These are phyloP conservation scores for Climacium dendroides DNA, from an alignment of 225 moss, liverwort and hornwort species.

Conservation along the genomic window DNA sequence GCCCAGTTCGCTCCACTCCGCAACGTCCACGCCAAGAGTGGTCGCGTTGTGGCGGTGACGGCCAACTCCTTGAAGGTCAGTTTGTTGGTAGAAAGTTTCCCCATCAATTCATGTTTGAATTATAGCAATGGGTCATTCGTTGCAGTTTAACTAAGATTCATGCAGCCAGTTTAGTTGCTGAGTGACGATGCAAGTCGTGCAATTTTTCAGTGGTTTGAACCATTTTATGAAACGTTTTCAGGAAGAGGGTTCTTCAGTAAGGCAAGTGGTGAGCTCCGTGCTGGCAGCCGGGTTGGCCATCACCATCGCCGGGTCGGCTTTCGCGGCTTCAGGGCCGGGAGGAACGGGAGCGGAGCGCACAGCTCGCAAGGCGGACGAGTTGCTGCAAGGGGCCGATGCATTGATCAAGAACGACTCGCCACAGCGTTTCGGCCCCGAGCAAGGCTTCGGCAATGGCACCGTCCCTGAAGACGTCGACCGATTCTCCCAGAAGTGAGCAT, in stretches of 20 bases:
- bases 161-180: too few relatives aligned
- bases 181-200: too few relatives aligned
- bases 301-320: conserved; percentile 25
- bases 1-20: conserved; percentile 11
- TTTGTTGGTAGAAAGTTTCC: not conserved
- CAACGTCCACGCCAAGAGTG: not conserved
- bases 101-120: not conserved
- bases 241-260: not conserved
- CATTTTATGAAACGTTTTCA: not conserved
- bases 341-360: conserved; percentile 24
- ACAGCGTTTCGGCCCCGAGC: conserved; percentile 20
- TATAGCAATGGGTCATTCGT: not conserved
- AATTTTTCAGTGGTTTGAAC: not conserved
- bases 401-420: conserved; percentile 45
- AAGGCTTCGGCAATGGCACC: conserved; percentile 14
- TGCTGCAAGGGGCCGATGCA: conserved; percentile 18
- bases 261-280: conserved; percentile 3
- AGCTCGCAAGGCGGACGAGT: conserved; percentile 25
- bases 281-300: conserved; percentile 34
- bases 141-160: not conserved
- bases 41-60: conserved; percentile 1
- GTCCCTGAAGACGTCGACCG: not conserved
- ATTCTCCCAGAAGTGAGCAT: conserved; percentile 36
- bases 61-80: conserved; percentile 7
- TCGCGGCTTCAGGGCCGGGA: conserved; percentile 22